Conservation (phyloP, 1,284 basidiomycete species). For the Xerocomus nothofagi region DNA sequence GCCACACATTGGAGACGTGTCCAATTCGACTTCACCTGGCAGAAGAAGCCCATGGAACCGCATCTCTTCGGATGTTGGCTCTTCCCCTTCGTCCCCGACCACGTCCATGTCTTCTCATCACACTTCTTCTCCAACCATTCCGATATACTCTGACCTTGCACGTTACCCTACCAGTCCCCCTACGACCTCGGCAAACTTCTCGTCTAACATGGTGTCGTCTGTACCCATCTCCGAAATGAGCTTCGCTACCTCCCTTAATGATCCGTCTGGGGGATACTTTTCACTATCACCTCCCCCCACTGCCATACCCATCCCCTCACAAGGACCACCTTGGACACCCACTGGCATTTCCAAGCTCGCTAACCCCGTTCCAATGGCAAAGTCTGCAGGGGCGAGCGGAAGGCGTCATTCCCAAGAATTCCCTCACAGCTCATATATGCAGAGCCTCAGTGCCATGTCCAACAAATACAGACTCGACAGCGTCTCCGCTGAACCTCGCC, state of each 20-base stretch:
- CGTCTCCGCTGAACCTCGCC: conserved; percentile 15
- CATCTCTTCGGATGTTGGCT: conserved; percentile 26
- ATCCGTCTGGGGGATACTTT: conserved; percentile 20
- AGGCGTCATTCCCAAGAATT: conserved; percentile 30
- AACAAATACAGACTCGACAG: conserved; percentile 28
- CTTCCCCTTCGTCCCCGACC: conserved; percentile 29
- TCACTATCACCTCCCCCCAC: conserved; percentile 8
- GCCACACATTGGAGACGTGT: conserved; percentile 14
- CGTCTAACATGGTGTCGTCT: conserved; percentile 12
- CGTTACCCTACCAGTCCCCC: conserved; percentile 20
- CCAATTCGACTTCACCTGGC: conserved; percentile 22
- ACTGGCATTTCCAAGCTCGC: conserved; percentile 6
- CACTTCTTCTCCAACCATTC: conserved; percentile 25
- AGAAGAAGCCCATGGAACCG: conserved; percentile 26
- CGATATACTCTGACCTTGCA: conserved; percentile 26
- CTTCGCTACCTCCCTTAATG: conserved; percentile 14
- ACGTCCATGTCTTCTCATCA: conserved; percentile 23
- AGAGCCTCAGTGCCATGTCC: conserved; percentile 28
- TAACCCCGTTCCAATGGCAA: conserved; percentile 1
- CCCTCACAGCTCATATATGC: conserved; percentile 18
- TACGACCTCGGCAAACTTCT: conserved; percentile 12
- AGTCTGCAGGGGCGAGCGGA: conserved; percentile 1
- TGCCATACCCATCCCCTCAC: conserved; percentile 14
- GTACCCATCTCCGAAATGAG: conserved; percentile 14
- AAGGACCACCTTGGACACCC: conserved; percentile 21